Conservation (phyloP, 2,329 filamentous ascomycete genomes). For the Tetracladium maxilliforme region DNA sequence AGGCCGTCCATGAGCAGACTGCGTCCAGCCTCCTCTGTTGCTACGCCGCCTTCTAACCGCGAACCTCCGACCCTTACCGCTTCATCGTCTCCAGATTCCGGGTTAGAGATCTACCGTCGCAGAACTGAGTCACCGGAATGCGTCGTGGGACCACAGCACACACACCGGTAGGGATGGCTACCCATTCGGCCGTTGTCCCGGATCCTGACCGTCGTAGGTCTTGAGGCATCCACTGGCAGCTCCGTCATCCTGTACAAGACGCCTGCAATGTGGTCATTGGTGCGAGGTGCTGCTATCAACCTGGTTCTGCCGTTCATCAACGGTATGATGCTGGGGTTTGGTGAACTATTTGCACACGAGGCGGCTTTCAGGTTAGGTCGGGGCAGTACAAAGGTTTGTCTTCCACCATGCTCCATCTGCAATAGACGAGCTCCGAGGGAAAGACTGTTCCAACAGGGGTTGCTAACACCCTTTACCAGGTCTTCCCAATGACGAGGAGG, state of each 20-base stretch:
- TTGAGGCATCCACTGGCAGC: too few species aligned
- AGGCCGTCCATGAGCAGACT: too few species aligned
- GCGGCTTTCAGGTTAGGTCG: constrained; percentile 86
- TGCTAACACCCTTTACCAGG: constrained; percentile 7
- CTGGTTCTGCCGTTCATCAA: constrained; percentile 92
- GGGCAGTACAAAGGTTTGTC: constrained; percentile 76
- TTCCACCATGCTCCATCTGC: background rate
- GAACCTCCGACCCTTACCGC: too few species aligned
- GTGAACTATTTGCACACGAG: constrained; percentile 93
- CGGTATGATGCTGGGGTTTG: constrained; percentile 95
- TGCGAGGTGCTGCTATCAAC: constrained; percentile 88
- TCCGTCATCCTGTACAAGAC: constrained; percentile 85
- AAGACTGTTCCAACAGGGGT: constrained; percentile 4
- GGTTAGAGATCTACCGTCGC: too few species aligned
- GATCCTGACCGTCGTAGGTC: too few species aligned
- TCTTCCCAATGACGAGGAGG: constrained; percentile 14
- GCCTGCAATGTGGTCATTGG: constrained; percentile 71
- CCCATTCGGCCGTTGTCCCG: too few species aligned
- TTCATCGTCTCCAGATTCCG: too few species aligned
- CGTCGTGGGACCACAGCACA: too few species aligned
- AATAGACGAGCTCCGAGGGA: background rate
- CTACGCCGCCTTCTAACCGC: too few species aligned
- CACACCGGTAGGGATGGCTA: too few species aligned
- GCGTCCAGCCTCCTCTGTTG: too few species aligned
- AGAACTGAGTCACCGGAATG: too few species aligned